These are phyloP conservation scores for Lentinula boryana DNA, from an alignment of 768 basidiomycete genomes.

Conservation along the genomic window DNA sequence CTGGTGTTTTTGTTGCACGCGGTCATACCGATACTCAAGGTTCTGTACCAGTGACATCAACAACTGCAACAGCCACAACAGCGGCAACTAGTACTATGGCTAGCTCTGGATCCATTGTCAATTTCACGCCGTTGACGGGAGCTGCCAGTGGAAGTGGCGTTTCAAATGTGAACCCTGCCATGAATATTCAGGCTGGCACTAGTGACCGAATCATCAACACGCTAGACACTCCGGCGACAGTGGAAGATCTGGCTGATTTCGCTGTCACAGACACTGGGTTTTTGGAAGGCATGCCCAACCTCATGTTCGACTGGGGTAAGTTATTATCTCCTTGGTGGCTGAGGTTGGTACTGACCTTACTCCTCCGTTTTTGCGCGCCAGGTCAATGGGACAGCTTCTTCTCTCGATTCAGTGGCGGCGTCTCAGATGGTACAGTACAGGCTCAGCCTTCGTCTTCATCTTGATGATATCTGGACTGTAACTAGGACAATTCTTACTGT, in stretches of 20 bases:
- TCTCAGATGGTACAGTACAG: background rate
- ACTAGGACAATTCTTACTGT: too few species aligned
- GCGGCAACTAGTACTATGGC: slow-evolving; percentile 21
- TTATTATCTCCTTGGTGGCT: slow-evolving; percentile 12
- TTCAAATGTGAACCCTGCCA: slow-evolving; percentile 69
- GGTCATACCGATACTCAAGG: slow-evolving; percentile 38
- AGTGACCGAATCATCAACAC: slow-evolving; percentile 72
- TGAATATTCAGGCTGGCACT: slow-evolving; percentile 44
- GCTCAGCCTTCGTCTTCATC: background rate
- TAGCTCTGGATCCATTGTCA: slow-evolving; percentile 39
- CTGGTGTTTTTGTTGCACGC: slow-evolving; percentile 75
- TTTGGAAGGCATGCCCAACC: slow-evolving; percentile 73
- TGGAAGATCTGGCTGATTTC: slow-evolving; percentile 53
- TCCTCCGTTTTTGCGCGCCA: slow-evolving; percentile 19
- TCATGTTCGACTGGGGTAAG: slow-evolving; percentile 86
- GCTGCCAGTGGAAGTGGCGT: slow-evolving; percentile 27
- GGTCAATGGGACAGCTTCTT: slow-evolving; percentile 85
- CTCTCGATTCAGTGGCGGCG: slow-evolving; percentile 38
- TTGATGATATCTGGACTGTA: background rate
- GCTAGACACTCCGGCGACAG: slow-evolving; percentile 54
- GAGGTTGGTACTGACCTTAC: background rate
- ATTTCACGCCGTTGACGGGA: slow-evolving; percentile 41
- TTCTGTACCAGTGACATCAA: slow-evolving; percentile 48
- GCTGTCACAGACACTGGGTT: slow-evolving; percentile 63
- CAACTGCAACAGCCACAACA: slow-evolving; percentile 50